These are phyloP conservation scores for Epichloe elymi DNA, from an alignment of 2,329 filamentous ascomycete genomes.

Conservation along the genomic window DNA sequence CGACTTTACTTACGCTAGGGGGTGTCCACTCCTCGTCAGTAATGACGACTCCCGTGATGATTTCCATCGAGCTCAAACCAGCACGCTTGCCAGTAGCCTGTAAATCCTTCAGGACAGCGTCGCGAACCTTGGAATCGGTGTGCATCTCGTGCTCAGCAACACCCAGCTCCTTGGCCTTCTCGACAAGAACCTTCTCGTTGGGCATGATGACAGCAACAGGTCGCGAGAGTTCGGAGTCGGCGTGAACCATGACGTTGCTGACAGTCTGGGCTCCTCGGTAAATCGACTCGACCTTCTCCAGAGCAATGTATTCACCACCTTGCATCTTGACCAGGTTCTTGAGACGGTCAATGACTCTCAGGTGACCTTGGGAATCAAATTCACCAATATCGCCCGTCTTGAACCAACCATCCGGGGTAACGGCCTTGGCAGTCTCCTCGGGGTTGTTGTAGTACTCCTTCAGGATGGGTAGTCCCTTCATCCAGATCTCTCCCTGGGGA, in stretches of 20 bases:
- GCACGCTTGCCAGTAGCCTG: conserved; percentile 50
- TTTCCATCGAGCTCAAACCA: conserved; percentile 58
- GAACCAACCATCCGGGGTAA: conserved; percentile 87
- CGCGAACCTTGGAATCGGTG: conserved; percentile 50
- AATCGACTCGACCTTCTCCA: conserved; percentile 88
- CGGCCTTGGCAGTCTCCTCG: conserved; percentile 66
- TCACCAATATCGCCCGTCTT: conserved; percentile 93
- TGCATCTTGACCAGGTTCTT: conserved; percentile 97
- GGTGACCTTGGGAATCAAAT: conserved; percentile 65
- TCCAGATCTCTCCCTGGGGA: conserved; percentile 85
- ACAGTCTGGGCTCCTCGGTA: conserved; percentile 74
- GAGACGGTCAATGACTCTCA: conserved; percentile 86
- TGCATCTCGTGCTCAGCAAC: conserved; percentile 58
- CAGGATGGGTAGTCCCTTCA: conserved; percentile 65
- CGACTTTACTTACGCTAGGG: conserved; percentile 51
- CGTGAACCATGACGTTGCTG: conserved; percentile 78
- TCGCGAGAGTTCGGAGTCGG: conserved; percentile 58
- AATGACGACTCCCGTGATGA: conserved; percentile 62
- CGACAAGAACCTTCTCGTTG: conserved; percentile 49
- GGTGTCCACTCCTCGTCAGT: conserved; percentile 80
- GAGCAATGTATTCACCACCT: conserved; percentile 90
- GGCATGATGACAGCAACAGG: conserved; percentile 71
- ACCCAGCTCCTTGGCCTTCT: conserved; percentile 45
- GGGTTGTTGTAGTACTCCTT: conserved; percentile 74
- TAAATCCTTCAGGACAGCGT: conserved; percentile 52